Evolutionary conservation across 2,329 filamentous ascomycete genomes (phyloP), one percentile per base, ranked within the genome.

Genomic region (Colletotrichum zoysiae): DNA sequence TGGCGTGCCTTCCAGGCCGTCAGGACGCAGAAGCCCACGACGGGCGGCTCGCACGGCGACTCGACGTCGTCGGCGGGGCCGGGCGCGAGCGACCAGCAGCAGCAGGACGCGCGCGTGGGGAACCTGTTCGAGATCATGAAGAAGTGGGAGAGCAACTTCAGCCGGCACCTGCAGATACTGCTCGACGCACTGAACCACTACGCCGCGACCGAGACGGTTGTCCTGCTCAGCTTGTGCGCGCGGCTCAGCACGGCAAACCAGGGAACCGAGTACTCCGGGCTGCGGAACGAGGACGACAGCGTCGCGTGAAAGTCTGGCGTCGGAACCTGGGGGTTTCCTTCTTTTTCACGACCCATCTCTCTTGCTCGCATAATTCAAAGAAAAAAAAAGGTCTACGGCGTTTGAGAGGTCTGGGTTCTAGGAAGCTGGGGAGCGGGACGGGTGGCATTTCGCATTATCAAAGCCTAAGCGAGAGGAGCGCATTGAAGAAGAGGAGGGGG

Each of bases 151-250:
- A 91, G 92, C 75, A 97, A 97, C 79, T 99, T 99, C 80, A 93
- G 92, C 69, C 86, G 95, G 58, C 95, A 98, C 82, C 83, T 99
- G 77, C 95, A 97, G 84, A 97, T 98, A 75, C 82, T 99, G 77
- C 90, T 98, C 48, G 96, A 98, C 79, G 95, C 94, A 73, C 86
- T 99, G 74, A 98, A 99, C 77, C 97, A 98, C 81, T 97, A 98
- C 77, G 96, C 96, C 3, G 96, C 96, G 0, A 98, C 96, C 0
- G 96, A 99, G 84, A 98, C 96, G 50, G 95, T 98, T 3, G 96
- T 97, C 23, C 87, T 99, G 75, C 84, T 98, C 74, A 95, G 95
- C 75, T 85, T 99, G 20, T 97, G 94, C 79, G 94, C 94, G 16
- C 84, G 94, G 73, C 79, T 97, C 78, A 95, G 92, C 77, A 94